Evolutionary conservation across 2,329 filamentous ascomycete genomes (phyloP).

Genomic region (Penicillium hordei): DNA sequence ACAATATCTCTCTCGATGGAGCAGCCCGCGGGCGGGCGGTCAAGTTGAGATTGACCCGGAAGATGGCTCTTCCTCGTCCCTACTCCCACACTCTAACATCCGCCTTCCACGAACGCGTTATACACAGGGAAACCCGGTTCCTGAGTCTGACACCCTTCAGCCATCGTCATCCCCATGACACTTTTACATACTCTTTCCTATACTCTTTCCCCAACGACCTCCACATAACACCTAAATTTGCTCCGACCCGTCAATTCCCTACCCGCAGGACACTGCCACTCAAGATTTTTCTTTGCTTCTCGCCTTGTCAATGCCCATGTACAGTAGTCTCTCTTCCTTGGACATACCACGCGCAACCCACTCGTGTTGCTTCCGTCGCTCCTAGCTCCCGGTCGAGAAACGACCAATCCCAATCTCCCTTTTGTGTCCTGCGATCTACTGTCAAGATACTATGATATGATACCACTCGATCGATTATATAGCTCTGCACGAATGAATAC

Average conservation of each 20-base stretch:
- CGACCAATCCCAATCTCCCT: neutral
- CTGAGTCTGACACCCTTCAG: neutral
- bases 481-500: conserved; percentile 1
- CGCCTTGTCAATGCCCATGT: conserved; percentile 9
- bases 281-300: neutral
- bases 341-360: neutral
- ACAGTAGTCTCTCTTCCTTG: conserved; percentile 11
- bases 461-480: conserved; percentile 12
- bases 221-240: neutral
- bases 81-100: conserved; percentile 14
- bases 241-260: neutral
- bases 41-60: conserved; percentile 2
- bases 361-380: neutral
- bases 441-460: conserved; percentile 15
- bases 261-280: neutral
- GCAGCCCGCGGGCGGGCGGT: conserved; percentile 22
- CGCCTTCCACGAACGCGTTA: conserved; percentile 3
- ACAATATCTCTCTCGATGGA: conserved; percentile 28
- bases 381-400: neutral
- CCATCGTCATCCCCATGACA: conserved; percentile 11
- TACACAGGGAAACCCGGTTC: neutral
- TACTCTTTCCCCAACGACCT: neutral
- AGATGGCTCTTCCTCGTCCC: conserved; percentile 15
- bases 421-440: neutral
- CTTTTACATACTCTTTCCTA: neutral